Base-by-base conservation (phyloP, 805 yeast species). In the Clavispora phyllophila region DNA sequence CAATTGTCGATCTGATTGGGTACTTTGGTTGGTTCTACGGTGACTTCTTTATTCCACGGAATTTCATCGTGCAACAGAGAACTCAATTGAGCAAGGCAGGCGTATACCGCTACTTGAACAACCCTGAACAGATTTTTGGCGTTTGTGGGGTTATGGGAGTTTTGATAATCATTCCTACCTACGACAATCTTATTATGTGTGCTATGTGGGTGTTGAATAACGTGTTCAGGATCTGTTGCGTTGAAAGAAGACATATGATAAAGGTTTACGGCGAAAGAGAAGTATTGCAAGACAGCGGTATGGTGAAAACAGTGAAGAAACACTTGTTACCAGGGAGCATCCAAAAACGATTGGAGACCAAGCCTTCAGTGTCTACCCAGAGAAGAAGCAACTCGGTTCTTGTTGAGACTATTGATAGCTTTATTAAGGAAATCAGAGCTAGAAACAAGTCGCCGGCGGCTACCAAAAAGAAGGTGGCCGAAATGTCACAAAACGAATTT, bases 1-100 rank as follows among this genome's bases (percentile, higher is more conserved):
- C 87, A 24, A 84, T 85, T 28, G 73, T 80, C 49, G 77, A 78
- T 35, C 79, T 85, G 39, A 79, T 86, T 49, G 91, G 91, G 2
- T 84, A 83, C 47, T 84, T 82, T 61, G 93, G 95, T n/a, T 86
- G 93, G 93, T 86, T 85, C 55, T 86, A 82, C 60, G 95, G 95
- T 44, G 95, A 86, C 60, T 86, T 86, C 62, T 86, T 85, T 62
- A 65, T 84, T 44, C 79, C 84, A 28, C 75, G 72, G 40, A 66
- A 75, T 15, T 44, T 54, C 5, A 41, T 50, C 24, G 54, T 58
- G 49, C 57, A 61, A 5, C 68, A 68, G 19, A 70, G 68, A 43
- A 63, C 75, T 7, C 69, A 70, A 49, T 68, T 86, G 51, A 80
- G 90, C 0, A 82, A 82, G 48, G 84, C 86, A 26, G 95, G 95